Base-by-base conservation (phyloP, 2,329 filamentous ascomycete species). In the Dactylellina cionopaga region DNA sequence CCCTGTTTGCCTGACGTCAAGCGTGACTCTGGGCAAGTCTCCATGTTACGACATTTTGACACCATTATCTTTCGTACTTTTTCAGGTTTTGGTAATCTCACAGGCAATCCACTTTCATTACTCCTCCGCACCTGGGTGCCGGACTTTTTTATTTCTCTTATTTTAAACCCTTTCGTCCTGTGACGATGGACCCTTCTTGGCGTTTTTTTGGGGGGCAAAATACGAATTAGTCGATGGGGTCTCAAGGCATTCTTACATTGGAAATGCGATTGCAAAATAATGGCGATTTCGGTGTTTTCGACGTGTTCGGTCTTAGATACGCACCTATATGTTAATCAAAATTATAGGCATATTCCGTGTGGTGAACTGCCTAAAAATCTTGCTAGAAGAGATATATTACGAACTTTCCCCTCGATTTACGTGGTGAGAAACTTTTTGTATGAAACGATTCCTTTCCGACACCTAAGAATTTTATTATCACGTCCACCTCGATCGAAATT, bases 31-130 rank as follows among this genome's bases (percentile, higher is more conserved):
- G 24, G n/a, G 5, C 29, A 10, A 43, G 3, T n/a, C 29, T 52
- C 27, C 46, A 49, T 17, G 49, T 71, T 71, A 71, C 66, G 58
- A 63, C 66, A 71, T 71, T 64, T 71, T 64, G 66, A 71, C 66
- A 71, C 49, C 58, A 64, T 71, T 35, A 17, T 22, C 44, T 19
- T 17, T 31, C 24, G 5, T 17, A 37, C 43, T 47, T 69, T n/a
- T 64, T 55, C 66, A 58, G 44, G 66, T 71, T 71, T 56, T 71
- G 52, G 39, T 11, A 27, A 63, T 31, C 17, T 5, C 22, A 5
- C 15, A 33, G 6, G 24, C 44, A 31, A 60, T 19, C n/a, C 13
- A 9, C 15, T 46, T 44, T 58, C 37, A 33, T 29, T 51, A 9
- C 5, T 22, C 52, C n/a, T 27, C 41, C 58, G 35, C 58, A 31